These are phyloP conservation scores for Hypoxylon fuscum DNA, from an alignment of 495 filamentous ascomycete species.

Conservation along the genomic window DNA sequence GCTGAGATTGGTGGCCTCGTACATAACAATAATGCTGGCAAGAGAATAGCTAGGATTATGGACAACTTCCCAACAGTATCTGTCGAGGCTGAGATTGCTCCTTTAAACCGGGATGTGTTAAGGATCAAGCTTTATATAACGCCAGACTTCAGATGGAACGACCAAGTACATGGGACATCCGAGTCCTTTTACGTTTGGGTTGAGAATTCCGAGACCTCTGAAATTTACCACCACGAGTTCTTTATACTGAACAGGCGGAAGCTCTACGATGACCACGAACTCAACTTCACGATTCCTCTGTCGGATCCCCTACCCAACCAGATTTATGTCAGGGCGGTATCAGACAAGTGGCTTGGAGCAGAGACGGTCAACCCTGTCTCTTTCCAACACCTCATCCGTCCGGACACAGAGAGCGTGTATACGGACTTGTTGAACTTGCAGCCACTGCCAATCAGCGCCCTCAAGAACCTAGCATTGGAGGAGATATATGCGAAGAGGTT, in stretches of 20 bases:
- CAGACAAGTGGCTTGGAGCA: constrained; percentile 96
- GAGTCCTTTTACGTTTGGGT: constrained; percentile 99
- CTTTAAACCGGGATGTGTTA: constrained; percentile 92
- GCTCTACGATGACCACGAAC: constrained; percentile 91
- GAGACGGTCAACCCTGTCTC: constrained; percentile 94
- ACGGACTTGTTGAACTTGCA: constrained; percentile 93
- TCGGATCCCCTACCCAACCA: constrained; percentile 92
- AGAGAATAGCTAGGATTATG: constrained; percentile 78
- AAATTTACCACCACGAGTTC: constrained; percentile 98
- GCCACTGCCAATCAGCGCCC: constrained; percentile 84
- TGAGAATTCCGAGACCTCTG: constrained; percentile 95
- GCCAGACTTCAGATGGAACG: constrained; percentile 95
- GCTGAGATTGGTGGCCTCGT: constrained; percentile 92
- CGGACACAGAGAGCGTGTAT: constrained; percentile 96
- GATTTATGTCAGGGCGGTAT: constrained; percentile 93
- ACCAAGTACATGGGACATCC: constrained; percentile 90
- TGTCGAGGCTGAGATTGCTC: constrained; percentile 92
- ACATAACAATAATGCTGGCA: constrained; percentile 87
- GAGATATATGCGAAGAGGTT: constrained; percentile 89
- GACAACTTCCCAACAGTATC: constrained; percentile 92
- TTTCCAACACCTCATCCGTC: constrained; percentile 96
- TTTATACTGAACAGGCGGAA: constrained; percentile 92
- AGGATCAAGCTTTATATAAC: constrained; percentile 84
- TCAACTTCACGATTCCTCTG: constrained; percentile 96
- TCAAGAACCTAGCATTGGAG: constrained; percentile 87